These are phyloP conservation scores for Candida alai DNA, from an alignment of 805 yeast species.

Conservation along the genomic window DNA sequence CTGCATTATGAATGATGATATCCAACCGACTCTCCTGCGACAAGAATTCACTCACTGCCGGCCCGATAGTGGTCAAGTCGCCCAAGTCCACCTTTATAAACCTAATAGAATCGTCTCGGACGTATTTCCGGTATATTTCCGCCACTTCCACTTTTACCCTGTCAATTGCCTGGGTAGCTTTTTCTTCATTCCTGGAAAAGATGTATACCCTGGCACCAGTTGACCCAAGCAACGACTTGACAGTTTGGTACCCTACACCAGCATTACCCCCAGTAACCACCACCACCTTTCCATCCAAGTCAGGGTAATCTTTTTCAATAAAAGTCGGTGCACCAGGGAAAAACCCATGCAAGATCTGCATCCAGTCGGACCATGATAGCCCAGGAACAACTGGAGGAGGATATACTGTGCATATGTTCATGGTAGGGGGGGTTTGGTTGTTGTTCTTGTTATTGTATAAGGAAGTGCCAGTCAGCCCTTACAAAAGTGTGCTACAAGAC, in stretches of 20 bases:
- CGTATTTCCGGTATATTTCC: conserved; percentile 9
- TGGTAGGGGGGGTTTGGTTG: no score
- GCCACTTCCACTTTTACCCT: conserved; percentile 19
- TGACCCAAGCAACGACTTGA: conserved; percentile 21
- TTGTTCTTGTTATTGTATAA: no score
- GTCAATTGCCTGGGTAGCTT: conserved; percentile 23
- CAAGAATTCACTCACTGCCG: conserved; percentile 27
- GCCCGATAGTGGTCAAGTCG: conserved; percentile 39
- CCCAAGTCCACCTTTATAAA: conserved; percentile 30
- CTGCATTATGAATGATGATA: conserved; percentile 21
- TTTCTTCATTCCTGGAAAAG: conserved; percentile 30
- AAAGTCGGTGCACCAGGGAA: conserved; percentile 7
- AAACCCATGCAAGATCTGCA: conserved; percentile 6
- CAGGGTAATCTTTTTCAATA: conserved; percentile 19
- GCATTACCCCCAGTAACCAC: conserved; percentile 37
- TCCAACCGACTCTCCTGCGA: conserved; percentile 13
- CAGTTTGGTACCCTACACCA: conserved; percentile 28
- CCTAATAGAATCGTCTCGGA: conserved; percentile 7
- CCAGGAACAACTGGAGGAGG: conserved; percentile 1
- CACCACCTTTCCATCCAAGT: conserved; percentile 31
- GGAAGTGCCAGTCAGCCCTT: no score
- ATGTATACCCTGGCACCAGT: conserved; percentile 31
- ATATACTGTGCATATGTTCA: no score
- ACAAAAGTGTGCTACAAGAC: no score
- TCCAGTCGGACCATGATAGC: conserved; percentile 4